Conservation (phyloP, 495 filamentous ascomycete genomes). For the Trichodelitschia bisporula region DNA sequence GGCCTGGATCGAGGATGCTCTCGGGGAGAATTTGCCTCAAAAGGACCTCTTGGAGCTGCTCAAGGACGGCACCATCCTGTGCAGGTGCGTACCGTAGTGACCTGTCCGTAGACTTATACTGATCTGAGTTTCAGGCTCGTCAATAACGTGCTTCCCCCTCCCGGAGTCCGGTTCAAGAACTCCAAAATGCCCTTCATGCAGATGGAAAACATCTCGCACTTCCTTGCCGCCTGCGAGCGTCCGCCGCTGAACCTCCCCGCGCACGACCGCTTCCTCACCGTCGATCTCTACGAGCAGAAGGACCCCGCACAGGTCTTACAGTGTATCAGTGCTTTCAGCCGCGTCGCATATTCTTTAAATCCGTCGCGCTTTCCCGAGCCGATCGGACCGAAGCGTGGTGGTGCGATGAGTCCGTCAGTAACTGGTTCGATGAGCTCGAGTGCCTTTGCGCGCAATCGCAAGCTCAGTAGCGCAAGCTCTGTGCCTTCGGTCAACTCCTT, state of each 20-base stretch:
- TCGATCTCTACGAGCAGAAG: slow-evolving; percentile 89
- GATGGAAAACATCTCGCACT: slow-evolving; percentile 98
- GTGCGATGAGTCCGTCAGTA: slow-evolving; percentile 38
- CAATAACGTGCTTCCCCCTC: slow-evolving; percentile 53
- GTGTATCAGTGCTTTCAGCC: slow-evolving; percentile 76
- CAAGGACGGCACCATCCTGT: slow-evolving; percentile 75
- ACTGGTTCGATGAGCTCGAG: slow-evolving; percentile 33
- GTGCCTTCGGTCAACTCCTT: slow-evolving; percentile 18
- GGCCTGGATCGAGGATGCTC: slow-evolving; percentile 63
- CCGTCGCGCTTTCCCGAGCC: slow-evolving; percentile 45
- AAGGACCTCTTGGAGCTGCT: slow-evolving; percentile 63
- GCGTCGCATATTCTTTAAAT: slow-evolving; percentile 54
- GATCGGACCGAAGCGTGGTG: slow-evolving; percentile 39
- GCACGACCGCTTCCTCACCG: slow-evolving; percentile 91
- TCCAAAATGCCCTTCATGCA: slow-evolving; percentile 94
- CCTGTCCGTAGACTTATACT: neutral
- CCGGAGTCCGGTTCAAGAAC: slow-evolving; percentile 57
- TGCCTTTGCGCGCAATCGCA: slow-evolving; percentile 26
- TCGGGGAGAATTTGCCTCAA: slow-evolving; percentile 44
- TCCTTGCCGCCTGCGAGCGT: slow-evolving; percentile 64
- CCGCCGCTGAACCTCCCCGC: slow-evolving; percentile 69
- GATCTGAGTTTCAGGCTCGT: slow-evolving; percentile 33
- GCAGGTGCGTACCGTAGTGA: slow-evolving; percentile 35
- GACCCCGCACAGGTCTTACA: slow-evolving; percentile 93
- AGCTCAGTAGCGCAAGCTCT: slow-evolving; percentile 43